These are phyloP conservation scores for Tulasnella sp. DNA, from an alignment of 768 basidiomycete genomes.

Conservation along the genomic window DNA sequence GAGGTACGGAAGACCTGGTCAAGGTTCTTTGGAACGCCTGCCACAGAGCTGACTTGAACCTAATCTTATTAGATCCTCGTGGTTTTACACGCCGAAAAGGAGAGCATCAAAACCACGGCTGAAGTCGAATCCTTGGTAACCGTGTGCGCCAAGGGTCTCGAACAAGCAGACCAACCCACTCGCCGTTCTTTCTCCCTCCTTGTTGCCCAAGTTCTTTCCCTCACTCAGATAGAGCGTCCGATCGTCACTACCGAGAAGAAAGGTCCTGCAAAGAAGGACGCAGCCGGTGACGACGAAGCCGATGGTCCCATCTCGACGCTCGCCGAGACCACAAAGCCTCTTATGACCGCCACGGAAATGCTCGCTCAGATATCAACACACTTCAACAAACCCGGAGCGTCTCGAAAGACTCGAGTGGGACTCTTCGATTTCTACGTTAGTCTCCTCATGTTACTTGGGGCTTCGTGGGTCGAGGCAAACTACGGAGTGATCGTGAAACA, in stretches of 20 bases:
- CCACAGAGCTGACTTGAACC: neutral
- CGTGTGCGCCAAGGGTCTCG: slow-evolving; percentile 63
- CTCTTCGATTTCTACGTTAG: slow-evolving; percentile 85
- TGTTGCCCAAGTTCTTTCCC: slow-evolving; percentile 73
- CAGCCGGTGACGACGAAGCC: slow-evolving; percentile 53
- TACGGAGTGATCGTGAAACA: slow-evolving; percentile 74
- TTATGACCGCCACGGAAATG: slow-evolving; percentile 74
- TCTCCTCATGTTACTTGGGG: slow-evolving; percentile 64
- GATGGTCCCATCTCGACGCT: slow-evolving; percentile 38
- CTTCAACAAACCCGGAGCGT: slow-evolving; percentile 64
- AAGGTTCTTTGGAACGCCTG: neutral
- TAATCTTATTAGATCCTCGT: slow-evolving; percentile 40
- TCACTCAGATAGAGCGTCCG: slow-evolving; percentile 64
- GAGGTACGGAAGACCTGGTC: slow-evolving; percentile 45
- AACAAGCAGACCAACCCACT: slow-evolving; percentile 75
- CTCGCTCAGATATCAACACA: slow-evolving; percentile 65
- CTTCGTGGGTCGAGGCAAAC: slow-evolving; percentile 70
- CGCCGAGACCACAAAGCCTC: slow-evolving; percentile 50
- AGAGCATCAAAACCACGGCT: slow-evolving; percentile 46
- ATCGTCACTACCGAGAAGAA: slow-evolving; percentile 45
- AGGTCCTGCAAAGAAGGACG: slow-evolving; percentile 42
- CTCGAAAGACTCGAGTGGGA: slow-evolving; percentile 69
- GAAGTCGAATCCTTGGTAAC: slow-evolving; percentile 74
- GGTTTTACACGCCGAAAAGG: slow-evolving; percentile 49
- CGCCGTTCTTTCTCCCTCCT: slow-evolving; percentile 73